A percentile compares a stretch with the other conserved stretches of the same genome.
phyloP scores from a whole-genome alignment of 768 basidiomycete species.

The Suillus plorans region DNA sequence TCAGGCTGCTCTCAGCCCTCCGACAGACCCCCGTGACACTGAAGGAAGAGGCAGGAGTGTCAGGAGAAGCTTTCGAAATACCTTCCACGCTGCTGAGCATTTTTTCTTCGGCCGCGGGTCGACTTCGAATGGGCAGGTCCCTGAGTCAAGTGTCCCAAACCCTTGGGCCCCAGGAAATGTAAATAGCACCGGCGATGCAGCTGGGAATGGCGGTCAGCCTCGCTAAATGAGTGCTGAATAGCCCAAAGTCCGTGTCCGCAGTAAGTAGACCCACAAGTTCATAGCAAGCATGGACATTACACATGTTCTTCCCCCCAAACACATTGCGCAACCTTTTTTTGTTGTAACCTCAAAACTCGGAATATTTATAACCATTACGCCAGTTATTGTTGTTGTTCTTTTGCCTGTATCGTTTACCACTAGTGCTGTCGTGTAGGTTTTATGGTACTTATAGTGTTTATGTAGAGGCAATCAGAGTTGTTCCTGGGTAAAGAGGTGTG shows the following conservation, averaged over 20 bases:
- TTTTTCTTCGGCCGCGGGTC: constrained; percentile 62
- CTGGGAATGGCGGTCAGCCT: constrained; percentile 21
- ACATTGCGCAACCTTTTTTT: neutral
- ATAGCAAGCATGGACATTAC: neutral
- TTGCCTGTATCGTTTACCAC: constrained; percentile 4
- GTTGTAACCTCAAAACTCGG: constrained; percentile 3
- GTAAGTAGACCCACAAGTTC: constrained; percentile 2
- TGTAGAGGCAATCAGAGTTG: neutral
- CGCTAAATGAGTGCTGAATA: constrained; percentile 18
- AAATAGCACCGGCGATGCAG: constrained; percentile 21
- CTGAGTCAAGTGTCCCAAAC: neutral
- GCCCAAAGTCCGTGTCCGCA: neutral
- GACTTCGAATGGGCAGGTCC: constrained; percentile 18
- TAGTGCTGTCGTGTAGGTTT: constrained; percentile 1
- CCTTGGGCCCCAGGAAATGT: constrained; percentile 8
- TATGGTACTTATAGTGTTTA: constrained; percentile 3
- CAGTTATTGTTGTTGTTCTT: neutral
- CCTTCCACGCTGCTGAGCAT: constrained; percentile 68
- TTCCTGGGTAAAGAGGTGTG: neutral
- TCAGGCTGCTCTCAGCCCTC: constrained; percentile 30
- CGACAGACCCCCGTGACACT: constrained; percentile 30
- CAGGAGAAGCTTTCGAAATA: constrained; percentile 64
- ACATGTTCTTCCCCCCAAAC: neutral
- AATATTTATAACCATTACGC: constrained; percentile 7
- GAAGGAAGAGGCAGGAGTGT: constrained; percentile 59